phyloP scores from a whole-genome alignment of 106 monocot genomes.

The Dioscorea alata region DNA sequence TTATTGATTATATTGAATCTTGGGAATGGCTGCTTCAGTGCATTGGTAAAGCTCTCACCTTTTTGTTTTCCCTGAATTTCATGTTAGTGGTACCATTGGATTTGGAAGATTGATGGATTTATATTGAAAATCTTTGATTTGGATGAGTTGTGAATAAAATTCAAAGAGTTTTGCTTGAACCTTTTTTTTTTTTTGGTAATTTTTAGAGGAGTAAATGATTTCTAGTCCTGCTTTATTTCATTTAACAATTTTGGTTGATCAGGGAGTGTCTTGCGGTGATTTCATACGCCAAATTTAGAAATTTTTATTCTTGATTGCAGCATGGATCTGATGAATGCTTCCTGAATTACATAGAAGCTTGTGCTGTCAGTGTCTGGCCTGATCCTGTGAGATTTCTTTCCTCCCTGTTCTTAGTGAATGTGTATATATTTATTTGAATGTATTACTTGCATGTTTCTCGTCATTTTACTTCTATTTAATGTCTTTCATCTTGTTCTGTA shows the following conservation, averaged over 20 bases:
- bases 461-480: background rate
- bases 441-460: background rate
- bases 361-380: conserved; percentile 80
- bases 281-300: background rate
- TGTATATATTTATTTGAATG: too few species aligned
- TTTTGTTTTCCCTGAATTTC: too few species aligned
- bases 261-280: background rate
- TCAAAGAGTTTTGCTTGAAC: background rate
- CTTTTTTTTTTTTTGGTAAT: background rate
- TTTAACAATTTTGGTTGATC: too few species aligned
- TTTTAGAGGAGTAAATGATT: background rate
- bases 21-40: too few species aligned
- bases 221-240: too few species aligned
- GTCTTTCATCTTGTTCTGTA: background rate
- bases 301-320: conserved; percentile 38
- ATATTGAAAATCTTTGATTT: too few species aligned
- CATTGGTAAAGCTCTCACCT: too few species aligned
- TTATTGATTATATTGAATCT: too few species aligned
- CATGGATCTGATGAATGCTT: conserved; percentile 89
- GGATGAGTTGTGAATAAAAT: too few species aligned
- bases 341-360: conserved; percentile 91
- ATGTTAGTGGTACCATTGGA: too few species aligned
- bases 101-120: too few species aligned
- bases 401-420: background rate
- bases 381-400: conserved; percentile 46